Conservation (phyloP, 2,329 filamentous ascomycete genomes). For the Pseudocercospora fuligena region DNA sequence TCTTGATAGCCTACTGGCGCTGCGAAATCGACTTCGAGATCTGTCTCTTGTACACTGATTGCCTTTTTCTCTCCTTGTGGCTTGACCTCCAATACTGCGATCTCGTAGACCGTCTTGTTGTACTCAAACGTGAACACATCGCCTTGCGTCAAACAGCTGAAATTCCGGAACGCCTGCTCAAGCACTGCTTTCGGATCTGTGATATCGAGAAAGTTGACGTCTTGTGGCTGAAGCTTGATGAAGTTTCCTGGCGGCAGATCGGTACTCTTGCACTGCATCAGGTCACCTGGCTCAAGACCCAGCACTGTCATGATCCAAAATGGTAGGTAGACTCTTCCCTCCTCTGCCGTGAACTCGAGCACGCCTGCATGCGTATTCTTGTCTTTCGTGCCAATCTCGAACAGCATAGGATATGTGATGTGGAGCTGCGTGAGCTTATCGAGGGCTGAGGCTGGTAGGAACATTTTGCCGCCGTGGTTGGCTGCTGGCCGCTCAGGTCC, state of each 20-base stretch:
- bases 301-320: conserved; percentile 98
- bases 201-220: conserved; percentile 91
- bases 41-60: conserved; percentile 92
- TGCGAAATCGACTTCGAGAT: conserved; percentile 95
- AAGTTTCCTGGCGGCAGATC: conserved; percentile 87
- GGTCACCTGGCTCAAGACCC: conserved; percentile 84
- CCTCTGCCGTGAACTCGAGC: conserved; percentile 95
- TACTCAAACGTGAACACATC: conserved; percentile 97
- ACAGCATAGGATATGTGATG: conserved; percentile 95
- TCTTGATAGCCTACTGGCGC: conserved; percentile 93
- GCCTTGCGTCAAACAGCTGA: conserved; percentile 88
- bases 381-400: conserved; percentile 84
- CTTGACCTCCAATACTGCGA: conserved; percentile 92
- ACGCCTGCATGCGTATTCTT: conserved; percentile 91
- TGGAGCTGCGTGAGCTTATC: conserved; percentile 96
- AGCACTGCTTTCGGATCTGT: conserved; percentile 96
- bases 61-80: conserved; percentile 82
- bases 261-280: conserved; percentile 93
- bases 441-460: conserved; percentile 92
- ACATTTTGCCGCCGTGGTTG: conserved; percentile 97
- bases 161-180: conserved; percentile 94
- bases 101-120: conserved; percentile 91
- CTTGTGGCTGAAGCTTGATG: conserved; percentile 96
- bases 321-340: conserved; percentile 93
- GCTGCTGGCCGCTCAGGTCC: conserved; percentile 85